A percentile compares a stretch with the other conserved stretches of the same genome.
These are phyloP conservation scores for Diddensiella transvaalensis DNA, from an alignment of 805 yeast genomes.

Conservation along the genomic window DNA sequence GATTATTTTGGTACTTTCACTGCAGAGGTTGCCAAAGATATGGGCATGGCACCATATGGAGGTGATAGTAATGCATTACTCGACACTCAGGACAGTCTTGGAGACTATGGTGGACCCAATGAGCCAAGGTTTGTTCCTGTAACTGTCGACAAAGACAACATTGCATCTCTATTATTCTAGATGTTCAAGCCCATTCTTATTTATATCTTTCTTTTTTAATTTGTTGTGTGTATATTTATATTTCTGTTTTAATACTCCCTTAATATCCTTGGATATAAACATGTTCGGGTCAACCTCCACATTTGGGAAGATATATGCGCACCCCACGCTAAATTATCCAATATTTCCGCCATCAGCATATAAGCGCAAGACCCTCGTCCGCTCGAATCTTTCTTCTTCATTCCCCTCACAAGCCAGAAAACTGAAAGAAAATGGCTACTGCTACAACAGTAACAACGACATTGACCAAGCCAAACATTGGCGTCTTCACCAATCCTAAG, in stretches of 20 bases:
- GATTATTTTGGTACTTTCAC: slow-evolving; percentile 35
- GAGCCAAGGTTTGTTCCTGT: not conserved
- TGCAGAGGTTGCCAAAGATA: slow-evolving; percentile 26
- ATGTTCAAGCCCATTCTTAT: no score
- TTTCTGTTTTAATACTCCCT: no score
- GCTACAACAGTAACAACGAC: slow-evolving; percentile 2
- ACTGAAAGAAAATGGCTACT: slow-evolving; percentile 7
- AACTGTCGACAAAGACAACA: not conserved
- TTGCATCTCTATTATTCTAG: not conserved
- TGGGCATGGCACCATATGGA: slow-evolving; percentile 13
- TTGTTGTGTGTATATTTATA: no score
- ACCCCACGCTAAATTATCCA: not conserved
- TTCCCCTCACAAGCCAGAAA: no score
- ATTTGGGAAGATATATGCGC: not conserved
- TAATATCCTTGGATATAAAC: no score
- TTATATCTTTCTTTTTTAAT: no score
- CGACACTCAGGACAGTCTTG: not conserved
- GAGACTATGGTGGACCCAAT: not conserved
- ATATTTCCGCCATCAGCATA: not conserved
- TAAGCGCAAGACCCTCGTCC: not conserved
- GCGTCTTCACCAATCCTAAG: slow-evolving; percentile 33
- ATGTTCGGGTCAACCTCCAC: not conserved
- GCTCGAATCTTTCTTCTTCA: not conserved
- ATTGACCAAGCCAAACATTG: slow-evolving; percentile 25
- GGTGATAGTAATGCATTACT: not conserved